Conservation (phyloP, 2,329 filamentous ascomycete genomes). For the Phyllosticta capitalensis region DNA sequence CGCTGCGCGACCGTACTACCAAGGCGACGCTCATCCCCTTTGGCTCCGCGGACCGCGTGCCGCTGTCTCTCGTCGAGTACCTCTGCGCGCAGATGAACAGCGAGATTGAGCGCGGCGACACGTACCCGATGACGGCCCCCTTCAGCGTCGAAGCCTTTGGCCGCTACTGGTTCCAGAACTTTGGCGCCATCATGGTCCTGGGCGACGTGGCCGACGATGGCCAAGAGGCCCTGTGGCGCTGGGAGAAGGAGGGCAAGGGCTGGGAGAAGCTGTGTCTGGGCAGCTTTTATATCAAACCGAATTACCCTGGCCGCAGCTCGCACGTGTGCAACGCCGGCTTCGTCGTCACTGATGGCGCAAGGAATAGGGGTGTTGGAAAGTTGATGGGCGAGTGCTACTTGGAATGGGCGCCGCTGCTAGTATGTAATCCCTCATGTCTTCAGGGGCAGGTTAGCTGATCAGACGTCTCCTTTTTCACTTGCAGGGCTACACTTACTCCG, state of each 20-base stretch:
- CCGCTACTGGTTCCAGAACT: slow-evolving; percentile 84
- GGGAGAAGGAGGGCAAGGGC: slow-evolving; percentile 43
- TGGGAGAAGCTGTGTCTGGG: slow-evolving; percentile 77
- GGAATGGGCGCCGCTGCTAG: slow-evolving; percentile 43
- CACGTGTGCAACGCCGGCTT: slow-evolving; percentile 68
- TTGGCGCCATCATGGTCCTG: slow-evolving; percentile 77
- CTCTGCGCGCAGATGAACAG: slow-evolving; percentile 77
- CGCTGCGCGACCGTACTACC: slow-evolving; percentile 72
- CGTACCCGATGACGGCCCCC: slow-evolving; percentile 76
- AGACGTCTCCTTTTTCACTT: background rate
- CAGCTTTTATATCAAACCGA: slow-evolving; percentile 90
- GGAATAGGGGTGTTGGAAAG: slow-evolving; percentile 41
- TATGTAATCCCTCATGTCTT: slow-evolving; percentile 15
- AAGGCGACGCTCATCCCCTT: slow-evolving; percentile 78
- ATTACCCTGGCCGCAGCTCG: slow-evolving; percentile 83
- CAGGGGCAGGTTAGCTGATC: background rate
- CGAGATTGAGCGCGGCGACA: slow-evolving; percentile 86
- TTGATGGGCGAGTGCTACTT: slow-evolving; percentile 44
- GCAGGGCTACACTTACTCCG: slow-evolving; percentile 77
- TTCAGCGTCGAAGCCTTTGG: slow-evolving; percentile 68
- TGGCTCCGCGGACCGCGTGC: slow-evolving; percentile 66
- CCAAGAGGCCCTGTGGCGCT: slow-evolving; percentile 41
- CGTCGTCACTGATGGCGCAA: slow-evolving; percentile 37
- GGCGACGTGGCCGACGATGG: slow-evolving; percentile 54
- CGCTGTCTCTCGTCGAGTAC: slow-evolving; percentile 62